Conservation (phyloP, 2,329 filamentous ascomycete species). For the Aspergillus transmontanensis region DNA sequence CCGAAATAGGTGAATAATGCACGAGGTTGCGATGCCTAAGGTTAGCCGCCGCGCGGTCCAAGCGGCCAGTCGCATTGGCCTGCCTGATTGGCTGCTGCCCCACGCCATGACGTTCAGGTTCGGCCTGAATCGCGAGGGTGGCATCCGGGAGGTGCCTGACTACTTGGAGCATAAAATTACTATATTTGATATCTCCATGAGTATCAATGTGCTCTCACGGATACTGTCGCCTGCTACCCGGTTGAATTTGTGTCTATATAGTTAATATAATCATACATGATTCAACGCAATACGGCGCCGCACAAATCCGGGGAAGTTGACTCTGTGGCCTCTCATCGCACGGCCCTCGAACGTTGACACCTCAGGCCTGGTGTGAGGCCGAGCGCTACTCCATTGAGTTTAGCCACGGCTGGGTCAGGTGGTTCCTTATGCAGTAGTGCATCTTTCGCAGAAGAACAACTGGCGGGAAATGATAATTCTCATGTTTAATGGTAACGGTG, state of each 20-base stretch:
- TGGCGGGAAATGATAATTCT: background rate
- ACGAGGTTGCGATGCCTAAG: constrained; percentile 8
- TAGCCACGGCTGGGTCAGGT: constrained; percentile 12
- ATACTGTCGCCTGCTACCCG: too few relatives aligned
- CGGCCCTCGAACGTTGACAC: constrained; percentile 17
- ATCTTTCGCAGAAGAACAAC: background rate
- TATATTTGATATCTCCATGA: background rate
- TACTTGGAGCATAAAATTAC: background rate
- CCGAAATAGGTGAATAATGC: constrained; percentile 12
- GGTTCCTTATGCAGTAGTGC: constrained; percentile 6
- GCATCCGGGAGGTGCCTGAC: constrained; percentile 3
- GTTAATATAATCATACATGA: background rate
- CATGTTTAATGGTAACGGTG: background rate
- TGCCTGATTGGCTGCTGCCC: constrained; percentile 8
- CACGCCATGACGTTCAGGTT: constrained; percentile 19
- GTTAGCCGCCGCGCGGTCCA: constrained; percentile 11
- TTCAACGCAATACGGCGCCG: background rate
- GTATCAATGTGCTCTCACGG: too few relatives aligned
- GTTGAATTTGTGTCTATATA: too few relatives aligned
- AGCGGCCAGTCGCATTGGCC: constrained; percentile 2
- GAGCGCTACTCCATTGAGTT: constrained; percentile 8
- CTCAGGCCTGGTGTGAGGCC: constrained; percentile 12
- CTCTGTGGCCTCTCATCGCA: constrained; percentile 3
- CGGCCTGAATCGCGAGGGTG: constrained; percentile 3
- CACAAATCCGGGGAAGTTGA: background rate